These are phyloP conservation scores for Linnemannia zychae DNA, from an alignment of 192 early-diverging fungal genomes.

Conservation along the genomic window DNA sequence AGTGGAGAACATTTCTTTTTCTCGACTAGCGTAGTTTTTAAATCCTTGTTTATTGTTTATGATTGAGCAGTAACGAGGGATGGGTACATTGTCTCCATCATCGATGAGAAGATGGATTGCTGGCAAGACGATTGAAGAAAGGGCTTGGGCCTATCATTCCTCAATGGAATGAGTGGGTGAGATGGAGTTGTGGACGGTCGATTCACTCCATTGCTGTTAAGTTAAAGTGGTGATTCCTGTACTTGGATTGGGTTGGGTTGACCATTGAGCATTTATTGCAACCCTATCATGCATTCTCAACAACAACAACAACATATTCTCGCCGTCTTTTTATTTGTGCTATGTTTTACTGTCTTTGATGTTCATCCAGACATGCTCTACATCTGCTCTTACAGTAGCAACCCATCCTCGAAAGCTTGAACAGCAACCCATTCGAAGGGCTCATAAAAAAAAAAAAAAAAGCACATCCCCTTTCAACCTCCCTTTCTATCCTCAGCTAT, in stretches of 20 bases:
- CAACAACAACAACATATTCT: background rate
- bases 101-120: background rate
- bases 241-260: background rate
- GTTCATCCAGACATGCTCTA: background rate
- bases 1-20: background rate
- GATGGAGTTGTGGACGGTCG: background rate
- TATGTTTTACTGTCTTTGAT: background rate
- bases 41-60: background rate
- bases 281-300: background rate
- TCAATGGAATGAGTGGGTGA: background rate
- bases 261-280: background rate
- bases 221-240: too few relatives aligned
- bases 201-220: background rate
- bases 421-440: background rate
- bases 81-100: background rate
- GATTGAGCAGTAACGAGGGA: background rate
- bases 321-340: background rate
- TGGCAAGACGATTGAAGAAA: background rate
- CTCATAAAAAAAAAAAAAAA: background rate
- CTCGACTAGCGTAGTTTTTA: background rate
- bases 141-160: background rate
- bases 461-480: background rate
- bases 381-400: background rate
- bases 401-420: background rate
- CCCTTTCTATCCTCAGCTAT: background rate